Evolutionary conservation across 768 basidiomycete species (phyloP), one percentile per base, ranked within the genome.

Genomic region (Rhizopogon vinicolor): DNA sequence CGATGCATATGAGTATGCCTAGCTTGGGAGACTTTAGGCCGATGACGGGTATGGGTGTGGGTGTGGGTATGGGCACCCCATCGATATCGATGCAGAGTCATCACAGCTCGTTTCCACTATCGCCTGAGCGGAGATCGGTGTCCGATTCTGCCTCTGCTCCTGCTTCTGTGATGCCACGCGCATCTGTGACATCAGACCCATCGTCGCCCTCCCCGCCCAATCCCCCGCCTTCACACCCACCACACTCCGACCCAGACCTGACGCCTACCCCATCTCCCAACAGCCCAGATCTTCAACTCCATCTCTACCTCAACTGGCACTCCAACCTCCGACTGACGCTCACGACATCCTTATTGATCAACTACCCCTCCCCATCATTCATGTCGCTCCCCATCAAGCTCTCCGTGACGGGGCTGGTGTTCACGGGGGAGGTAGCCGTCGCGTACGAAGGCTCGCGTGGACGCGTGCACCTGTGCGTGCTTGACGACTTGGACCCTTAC

Each of bases 321-420:
- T 92, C 95, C 9, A 86, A 97, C 68, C 77, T 98, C 8, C 87
- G 90, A 14, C 78, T 99, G 61, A 91, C 90, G 7, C 79, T 99
- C 53, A 86, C 91, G 31, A 98, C 97, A 0, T 95, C 93, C 8
- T 80, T 98, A 28, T 82, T 94, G 58, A 94, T 99, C 72, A 97
- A 99, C 72, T 98, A 98, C 68, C 97, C 97, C 5, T 93, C 93
- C 0, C 87, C 89, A 0, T 83, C 89, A 68, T 98, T 99, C 78
- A 98, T 99, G 95, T 87, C 91, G 13, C 80, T 99, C 25, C 97
- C 97, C 7, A 91, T 99, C 69, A 89, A 91, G 64, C 85, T 98
- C 53, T 89, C 87, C n/a, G 83, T 98, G 28, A 95, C 89, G 0
- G 91, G 92, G 1, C 77, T 98, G 55, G 76, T 93, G 13, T 91